Evolutionary conservation across 495 filamentous ascomycete genomes (phyloP).

Genomic region (Hyaloscypha bicolor): DNA sequence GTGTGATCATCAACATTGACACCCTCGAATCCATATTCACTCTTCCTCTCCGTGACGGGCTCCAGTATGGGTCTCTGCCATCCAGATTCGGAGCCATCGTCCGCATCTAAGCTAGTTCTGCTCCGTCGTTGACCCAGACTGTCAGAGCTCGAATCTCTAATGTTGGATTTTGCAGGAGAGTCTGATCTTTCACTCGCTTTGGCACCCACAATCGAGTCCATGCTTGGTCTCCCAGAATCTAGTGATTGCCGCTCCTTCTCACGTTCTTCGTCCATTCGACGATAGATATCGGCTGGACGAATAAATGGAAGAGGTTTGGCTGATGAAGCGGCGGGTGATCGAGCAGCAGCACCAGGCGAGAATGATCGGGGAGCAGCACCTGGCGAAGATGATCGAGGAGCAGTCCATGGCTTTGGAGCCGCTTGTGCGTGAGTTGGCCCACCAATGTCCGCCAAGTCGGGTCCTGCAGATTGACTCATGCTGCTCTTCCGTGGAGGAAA

Average conservation of each 20-base stretch:
- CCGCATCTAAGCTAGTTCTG: constrained; percentile 32
- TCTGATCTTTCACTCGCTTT: constrained; percentile 20
- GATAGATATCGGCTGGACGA: constrained; percentile 79
- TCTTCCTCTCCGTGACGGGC: constrained; percentile 59
- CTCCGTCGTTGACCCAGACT: constrained; percentile 22
- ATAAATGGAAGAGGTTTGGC: constrained; percentile 63
- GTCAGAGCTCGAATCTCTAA: constrained; percentile 23
- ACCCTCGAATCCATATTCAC: constrained; percentile 56
- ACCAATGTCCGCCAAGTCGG: constrained; percentile 31
- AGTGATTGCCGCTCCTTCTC: constrained; percentile 62
- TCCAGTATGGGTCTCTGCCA: constrained; percentile 46
- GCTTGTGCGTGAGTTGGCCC: constrained; percentile 19
- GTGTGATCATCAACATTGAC: constrained; percentile 29
- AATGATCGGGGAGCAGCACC: constrained; percentile 33
- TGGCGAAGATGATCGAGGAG: constrained; percentile 40
- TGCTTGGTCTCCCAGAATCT: constrained; percentile 52
- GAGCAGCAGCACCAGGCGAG: constrained; percentile 19
- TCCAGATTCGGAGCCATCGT: constrained; percentile 36
- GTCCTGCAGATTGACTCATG: constrained; percentile 47
- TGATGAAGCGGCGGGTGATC: constrained; percentile 17
- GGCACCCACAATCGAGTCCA: constrained; percentile 39
- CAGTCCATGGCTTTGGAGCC: constrained; percentile 35
- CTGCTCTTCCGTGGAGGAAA: constrained; percentile 66
- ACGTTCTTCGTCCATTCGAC: constrained; percentile 68
- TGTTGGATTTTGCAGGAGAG: constrained; percentile 22